phyloP scores from a whole-genome alignment of 2,329 filamentous ascomycete genomes.

The Cadophora gregata region DNA sequence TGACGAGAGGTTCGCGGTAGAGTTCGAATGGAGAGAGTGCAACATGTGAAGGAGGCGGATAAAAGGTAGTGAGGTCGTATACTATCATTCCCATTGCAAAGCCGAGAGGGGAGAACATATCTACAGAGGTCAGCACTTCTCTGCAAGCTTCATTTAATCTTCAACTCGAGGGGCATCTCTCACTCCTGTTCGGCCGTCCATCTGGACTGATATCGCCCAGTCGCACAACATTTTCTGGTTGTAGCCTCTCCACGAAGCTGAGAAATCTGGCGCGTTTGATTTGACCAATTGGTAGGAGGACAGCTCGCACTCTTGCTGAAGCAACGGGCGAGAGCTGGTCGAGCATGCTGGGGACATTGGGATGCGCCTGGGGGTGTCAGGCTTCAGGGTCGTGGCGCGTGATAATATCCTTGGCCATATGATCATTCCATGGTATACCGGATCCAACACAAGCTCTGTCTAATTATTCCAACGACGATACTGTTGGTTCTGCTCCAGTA shows the following conservation, averaged over 20 bases:
- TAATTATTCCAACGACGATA: slow-evolving; percentile 6
- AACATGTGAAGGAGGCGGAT: slow-evolving; percentile 79
- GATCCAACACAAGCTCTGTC: slow-evolving; percentile 8
- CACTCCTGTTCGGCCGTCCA: slow-evolving; percentile 85
- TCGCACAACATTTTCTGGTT: slow-evolving; percentile 79
- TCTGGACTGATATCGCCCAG: slow-evolving; percentile 88
- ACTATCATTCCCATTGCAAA: slow-evolving; percentile 87
- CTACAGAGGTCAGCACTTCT: slow-evolving; percentile 53
- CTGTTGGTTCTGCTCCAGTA: neutral
- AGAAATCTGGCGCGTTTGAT: slow-evolving; percentile 84
- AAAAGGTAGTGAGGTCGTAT: slow-evolving; percentile 84
- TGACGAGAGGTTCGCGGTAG: slow-evolving; percentile 81
- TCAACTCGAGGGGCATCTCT: slow-evolving; percentile 40
- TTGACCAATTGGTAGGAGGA: slow-evolving; percentile 84
- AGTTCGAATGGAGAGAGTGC: slow-evolving; percentile 88
- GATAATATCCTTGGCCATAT: slow-evolving; percentile 7
- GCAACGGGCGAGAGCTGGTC: slow-evolving; percentile 91
- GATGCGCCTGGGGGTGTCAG: slow-evolving; percentile 36
- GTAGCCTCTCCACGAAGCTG: slow-evolving; percentile 78
- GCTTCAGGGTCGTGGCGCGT: slow-evolving; percentile 7
- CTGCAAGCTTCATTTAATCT: slow-evolving; percentile 1
- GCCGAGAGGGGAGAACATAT: slow-evolving; percentile 90
- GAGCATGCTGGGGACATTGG: slow-evolving; percentile 72
- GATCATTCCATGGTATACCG: slow-evolving; percentile 22
- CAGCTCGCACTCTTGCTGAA: slow-evolving; percentile 86